Percentiles rank a stretch among this genome's conserved stretches.
Conservation (phyloP, 2,329 filamentous ascomycete species). For the Fusarium sp. region DNA sequence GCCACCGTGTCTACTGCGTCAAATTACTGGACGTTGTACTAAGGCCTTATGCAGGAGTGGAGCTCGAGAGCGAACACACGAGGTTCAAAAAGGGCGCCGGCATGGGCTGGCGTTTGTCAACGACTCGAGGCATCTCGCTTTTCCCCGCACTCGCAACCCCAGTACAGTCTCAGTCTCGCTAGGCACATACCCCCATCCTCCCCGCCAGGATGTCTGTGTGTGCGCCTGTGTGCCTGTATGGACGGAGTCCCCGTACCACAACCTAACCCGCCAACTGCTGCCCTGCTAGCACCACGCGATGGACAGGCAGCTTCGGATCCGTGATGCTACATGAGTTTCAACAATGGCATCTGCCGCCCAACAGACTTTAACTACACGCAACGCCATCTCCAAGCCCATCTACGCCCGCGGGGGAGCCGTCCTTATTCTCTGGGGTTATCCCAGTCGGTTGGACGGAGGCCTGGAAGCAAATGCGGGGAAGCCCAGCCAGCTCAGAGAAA, state of each 20-base stretch:
- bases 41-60: conserved; percentile 27
- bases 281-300: conserved; percentile 35
- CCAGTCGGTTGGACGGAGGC: conserved; percentile 47
- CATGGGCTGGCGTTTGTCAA: conserved; percentile 22
- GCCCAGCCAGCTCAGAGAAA: conserved; percentile 23
- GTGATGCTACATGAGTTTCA: conserved; percentile 35
- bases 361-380: conserved; percentile 27
- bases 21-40: conserved; percentile 8
- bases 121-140: conserved; percentile 28
- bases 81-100: conserved; percentile 3
- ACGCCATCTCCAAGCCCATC: conserved; percentile 26
- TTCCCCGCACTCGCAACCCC: conserved; percentile 37
- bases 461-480: conserved; percentile 47
- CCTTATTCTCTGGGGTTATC: conserved; percentile 42
- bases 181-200: conserved; percentile 25
- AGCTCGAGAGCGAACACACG: conserved; percentile 10
- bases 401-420: conserved; percentile 31
- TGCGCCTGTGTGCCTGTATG: no score
- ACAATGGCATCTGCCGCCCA: conserved; percentile 33
- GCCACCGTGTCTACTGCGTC: conserved; percentile 10
- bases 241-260: background rate
- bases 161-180: conserved; percentile 5
- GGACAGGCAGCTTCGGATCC: conserved; percentile 44
- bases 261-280: conserved; percentile 25
- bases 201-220: conserved; percentile 24